A percentile compares a stretch with the other conserved stretches of the same genome.
Conservation (phyloP, 2,329 filamentous ascomycete species). For the Stagonosporopsis cucurbitacearum region DNA sequence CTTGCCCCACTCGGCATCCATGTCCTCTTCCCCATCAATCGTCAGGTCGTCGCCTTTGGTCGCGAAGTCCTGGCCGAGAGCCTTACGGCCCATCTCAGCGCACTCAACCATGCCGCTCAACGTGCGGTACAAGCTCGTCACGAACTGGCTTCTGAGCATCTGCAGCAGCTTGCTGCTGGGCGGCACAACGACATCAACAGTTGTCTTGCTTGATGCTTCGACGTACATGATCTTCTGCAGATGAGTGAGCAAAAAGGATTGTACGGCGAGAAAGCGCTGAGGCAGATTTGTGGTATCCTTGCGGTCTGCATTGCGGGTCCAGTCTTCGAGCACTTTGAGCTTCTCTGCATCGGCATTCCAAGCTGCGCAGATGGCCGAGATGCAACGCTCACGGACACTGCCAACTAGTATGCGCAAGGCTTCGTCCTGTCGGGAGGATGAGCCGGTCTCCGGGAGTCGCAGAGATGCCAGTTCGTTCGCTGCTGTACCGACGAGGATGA, state of each 20-base stretch:
- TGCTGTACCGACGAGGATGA: slow-evolving; percentile 83
- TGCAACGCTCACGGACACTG: slow-evolving; percentile 80
- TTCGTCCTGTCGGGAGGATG: slow-evolving; percentile 64
- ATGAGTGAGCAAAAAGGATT: slow-evolving; percentile 78
- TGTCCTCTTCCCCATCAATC: slow-evolving; percentile 38
- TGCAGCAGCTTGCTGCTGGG: slow-evolving; percentile 87
- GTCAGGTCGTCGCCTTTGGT: slow-evolving; percentile 60
- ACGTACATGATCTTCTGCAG: slow-evolving; percentile 98
- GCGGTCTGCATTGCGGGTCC: slow-evolving; percentile 81
- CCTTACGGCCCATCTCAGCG: slow-evolving; percentile 76
- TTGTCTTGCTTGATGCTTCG: slow-evolving; percentile 78
- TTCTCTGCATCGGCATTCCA: slow-evolving; percentile 96
- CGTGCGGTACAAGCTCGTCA: slow-evolving; percentile 91
- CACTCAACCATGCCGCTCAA: slow-evolving; percentile 97
- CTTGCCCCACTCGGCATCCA: slow-evolving; percentile 37
- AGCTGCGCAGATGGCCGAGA: slow-evolving; percentile 82
- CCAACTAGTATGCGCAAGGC: slow-evolving; percentile 77
- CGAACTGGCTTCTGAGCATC: slow-evolving; percentile 90
- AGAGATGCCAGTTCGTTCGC: slow-evolving; percentile 85
- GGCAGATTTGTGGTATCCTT: slow-evolving; percentile 93
- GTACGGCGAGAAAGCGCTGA: slow-evolving; percentile 81
- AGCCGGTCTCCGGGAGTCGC: slow-evolving; percentile 66
- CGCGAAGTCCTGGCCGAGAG: slow-evolving; percentile 63
- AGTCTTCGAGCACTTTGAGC: slow-evolving; percentile 91
- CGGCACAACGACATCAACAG: slow-evolving; percentile 81